phyloP scores from a whole-genome alignment of 148 eudicot genomes.

The Pharnaceum exiguum region DNA sequence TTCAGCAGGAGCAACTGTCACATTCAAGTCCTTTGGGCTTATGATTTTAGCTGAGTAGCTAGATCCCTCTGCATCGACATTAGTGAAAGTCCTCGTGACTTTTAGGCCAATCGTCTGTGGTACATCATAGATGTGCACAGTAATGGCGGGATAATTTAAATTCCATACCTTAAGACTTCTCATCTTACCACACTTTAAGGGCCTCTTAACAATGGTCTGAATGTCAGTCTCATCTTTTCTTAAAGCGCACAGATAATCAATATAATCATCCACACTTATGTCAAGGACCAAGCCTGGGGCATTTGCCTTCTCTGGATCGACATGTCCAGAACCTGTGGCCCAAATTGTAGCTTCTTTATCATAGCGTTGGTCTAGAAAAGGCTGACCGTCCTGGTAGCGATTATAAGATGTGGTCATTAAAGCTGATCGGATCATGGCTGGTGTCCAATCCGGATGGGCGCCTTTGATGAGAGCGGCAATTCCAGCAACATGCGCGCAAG shows the following conservation, averaged over 20 bases:
- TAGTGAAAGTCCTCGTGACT: conserved; percentile 25
- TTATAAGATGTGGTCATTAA: conserved; percentile 49
- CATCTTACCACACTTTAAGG: conserved; percentile 8
- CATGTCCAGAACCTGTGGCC: conserved; percentile 31
- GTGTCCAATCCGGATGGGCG: conserved; percentile 44
- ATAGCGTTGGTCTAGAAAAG: conserved; percentile 1
- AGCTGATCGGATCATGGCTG: conserved; percentile 37
- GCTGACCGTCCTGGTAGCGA: conserved; percentile 14
- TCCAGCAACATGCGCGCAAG: conserved; percentile 48
- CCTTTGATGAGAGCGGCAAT: conserved; percentile 40
- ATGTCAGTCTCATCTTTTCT: neutral
- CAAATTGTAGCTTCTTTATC: neutral
- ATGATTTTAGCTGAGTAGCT: conserved; percentile 1
- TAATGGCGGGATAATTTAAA: conserved; percentile 25
- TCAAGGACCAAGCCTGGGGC: conserved; percentile 30
- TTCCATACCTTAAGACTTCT: conserved; percentile 9
- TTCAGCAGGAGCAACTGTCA: conserved; percentile 10
- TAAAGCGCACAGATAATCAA: conserved; percentile 21
- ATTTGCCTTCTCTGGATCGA: conserved; percentile 27
- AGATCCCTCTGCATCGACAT: conserved; percentile 2
- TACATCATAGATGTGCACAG: neutral
- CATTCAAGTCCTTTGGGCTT: conserved; percentile 1
- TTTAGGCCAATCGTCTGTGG: neutral
- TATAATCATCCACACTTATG: conserved; percentile 15
- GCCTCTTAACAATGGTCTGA: conserved; percentile 6